Evolutionary conservation across 2,329 filamentous ascomycete species (phyloP).

Genomic region (Trichoderma sp.): DNA sequence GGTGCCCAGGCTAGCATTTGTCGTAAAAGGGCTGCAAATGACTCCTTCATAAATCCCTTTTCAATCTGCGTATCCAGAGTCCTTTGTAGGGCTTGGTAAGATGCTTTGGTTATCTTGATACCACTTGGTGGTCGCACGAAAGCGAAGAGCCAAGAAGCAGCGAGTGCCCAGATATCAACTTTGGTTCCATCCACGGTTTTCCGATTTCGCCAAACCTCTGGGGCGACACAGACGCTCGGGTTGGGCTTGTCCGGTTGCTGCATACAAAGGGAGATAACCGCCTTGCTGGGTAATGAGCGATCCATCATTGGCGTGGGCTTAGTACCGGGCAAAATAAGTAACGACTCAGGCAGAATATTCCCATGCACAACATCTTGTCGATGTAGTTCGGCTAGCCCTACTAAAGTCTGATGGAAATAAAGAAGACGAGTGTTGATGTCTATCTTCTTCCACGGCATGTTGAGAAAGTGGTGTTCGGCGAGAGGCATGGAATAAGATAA

Average conservation of each 20-base stretch:
- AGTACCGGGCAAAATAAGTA: not conserved
- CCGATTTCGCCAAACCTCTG: not conserved
- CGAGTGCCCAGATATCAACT: slow-evolving; percentile 2
- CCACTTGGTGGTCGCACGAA: not conserved
- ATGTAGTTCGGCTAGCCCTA: not conserved
- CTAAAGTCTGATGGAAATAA: not conserved
- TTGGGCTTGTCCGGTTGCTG: not conserved
- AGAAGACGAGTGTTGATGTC: not conserved
- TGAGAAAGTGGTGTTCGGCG: not conserved
- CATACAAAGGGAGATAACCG: not conserved
- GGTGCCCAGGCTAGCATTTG: not conserved
- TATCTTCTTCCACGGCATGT: not conserved
- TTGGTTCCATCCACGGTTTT: not conserved
- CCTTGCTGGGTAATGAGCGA: not conserved
- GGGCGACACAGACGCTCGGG: not conserved
- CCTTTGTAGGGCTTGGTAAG: not conserved
- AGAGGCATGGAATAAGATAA: not conserved
- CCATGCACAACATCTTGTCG: not conserved
- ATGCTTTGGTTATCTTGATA: not conserved
- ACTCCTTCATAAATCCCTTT: not conserved
- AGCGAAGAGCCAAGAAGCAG: slow-evolving; percentile 3
- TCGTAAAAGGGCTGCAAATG: not conserved
- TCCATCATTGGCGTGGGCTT: not conserved
- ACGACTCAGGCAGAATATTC: not conserved
- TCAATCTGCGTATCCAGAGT: not conserved